Evolutionary conservation across 1,284 basidiomycete genomes (phyloP).

Genomic region (Leccinum solheimii): DNA sequence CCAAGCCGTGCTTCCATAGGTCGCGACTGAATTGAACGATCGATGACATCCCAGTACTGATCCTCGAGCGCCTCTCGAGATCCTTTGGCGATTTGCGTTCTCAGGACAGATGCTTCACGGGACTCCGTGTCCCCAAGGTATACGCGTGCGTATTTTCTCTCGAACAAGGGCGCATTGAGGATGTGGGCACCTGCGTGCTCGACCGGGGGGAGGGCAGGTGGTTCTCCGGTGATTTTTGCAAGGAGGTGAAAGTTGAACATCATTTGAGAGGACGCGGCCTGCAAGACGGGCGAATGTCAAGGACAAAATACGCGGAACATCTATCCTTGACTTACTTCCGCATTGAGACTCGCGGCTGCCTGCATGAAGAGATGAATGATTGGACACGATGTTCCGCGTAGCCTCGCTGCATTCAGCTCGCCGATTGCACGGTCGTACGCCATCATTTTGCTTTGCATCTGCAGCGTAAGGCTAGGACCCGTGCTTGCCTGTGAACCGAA

Average conservation of each 20-base stretch:
- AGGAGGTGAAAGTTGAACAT: slow-evolving; percentile 72
- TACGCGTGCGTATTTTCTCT: slow-evolving; percentile 71
- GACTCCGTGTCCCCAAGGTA: slow-evolving; percentile 71
- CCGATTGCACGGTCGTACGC: slow-evolving; percentile 83
- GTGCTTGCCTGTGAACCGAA: slow-evolving; percentile 43
- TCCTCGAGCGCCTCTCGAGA: slow-evolving; percentile 76
- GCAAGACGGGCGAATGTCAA: slow-evolving; percentile 1
- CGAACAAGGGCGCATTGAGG: slow-evolving; percentile 69
- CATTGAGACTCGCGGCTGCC: slow-evolving; percentile 55
- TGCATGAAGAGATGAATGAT: slow-evolving; percentile 70
- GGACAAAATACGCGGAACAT: slow-evolving; percentile 5
- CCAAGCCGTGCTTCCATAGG: slow-evolving; percentile 88
- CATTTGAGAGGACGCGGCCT: slow-evolving; percentile 58
- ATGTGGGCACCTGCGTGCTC: slow-evolving; percentile 78
- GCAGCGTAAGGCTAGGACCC: slow-evolving; percentile 59
- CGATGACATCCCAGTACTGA: slow-evolving; percentile 85
- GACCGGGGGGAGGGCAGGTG: slow-evolving; percentile 64
- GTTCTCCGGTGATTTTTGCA: slow-evolving; percentile 68
- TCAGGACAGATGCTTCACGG: slow-evolving; percentile 60
- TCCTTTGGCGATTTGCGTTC: slow-evolving; percentile 71
- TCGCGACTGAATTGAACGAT: slow-evolving; percentile 80
- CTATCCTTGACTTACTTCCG: slow-evolving; percentile 47
- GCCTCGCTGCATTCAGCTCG: slow-evolving; percentile 71
- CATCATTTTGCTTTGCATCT: slow-evolving; percentile 94
- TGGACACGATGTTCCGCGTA: slow-evolving; percentile 72